Percentiles rank a stretch among this genome's conserved stretches.
These are phyloP conservation scores for Crucihimalaya himalaica DNA, from an alignment of 345 rosid genomes.

Conservation along the genomic window DNA sequence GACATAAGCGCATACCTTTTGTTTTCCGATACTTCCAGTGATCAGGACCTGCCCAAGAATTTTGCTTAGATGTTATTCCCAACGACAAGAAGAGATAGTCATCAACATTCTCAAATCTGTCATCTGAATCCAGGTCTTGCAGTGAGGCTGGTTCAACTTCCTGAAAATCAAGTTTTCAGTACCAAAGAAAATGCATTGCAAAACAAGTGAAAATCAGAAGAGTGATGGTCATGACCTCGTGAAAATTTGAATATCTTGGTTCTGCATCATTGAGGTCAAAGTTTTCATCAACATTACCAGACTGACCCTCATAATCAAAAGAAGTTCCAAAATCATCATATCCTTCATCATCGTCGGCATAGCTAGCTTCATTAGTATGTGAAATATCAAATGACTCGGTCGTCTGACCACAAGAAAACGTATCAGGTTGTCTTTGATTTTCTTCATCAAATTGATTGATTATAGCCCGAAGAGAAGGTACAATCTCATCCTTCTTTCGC, in stretches of 20 bases:
- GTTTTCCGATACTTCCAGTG: constrained; percentile 87
- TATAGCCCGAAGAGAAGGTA: constrained; percentile 67
- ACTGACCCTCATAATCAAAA: constrained; percentile 58
- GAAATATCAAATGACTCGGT: constrained; percentile 45
- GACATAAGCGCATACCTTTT: constrained; percentile 53
- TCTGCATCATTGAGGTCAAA: constrained; percentile 46
- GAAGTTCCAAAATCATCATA: constrained; percentile 53
- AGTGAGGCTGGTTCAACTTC: constrained; percentile 52
- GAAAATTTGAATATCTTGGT: constrained; percentile 52
- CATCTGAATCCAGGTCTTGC: constrained; percentile 50
- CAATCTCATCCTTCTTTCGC: constrained; percentile 68
- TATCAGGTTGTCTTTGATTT: constrained; percentile 59
- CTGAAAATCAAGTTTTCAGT: constrained; percentile 44
- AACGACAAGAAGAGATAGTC: constrained; percentile 61
- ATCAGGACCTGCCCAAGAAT: constrained; percentile 99
- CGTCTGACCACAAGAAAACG: constrained; percentile 49
- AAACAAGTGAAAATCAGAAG: constrained; percentile 8
- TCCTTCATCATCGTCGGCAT: constrained; percentile 53
- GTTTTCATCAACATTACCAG: constrained; percentile 48
- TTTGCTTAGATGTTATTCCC: constrained; percentile 72
- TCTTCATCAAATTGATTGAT: constrained; percentile 73
- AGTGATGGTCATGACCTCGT: constrained; percentile 53
- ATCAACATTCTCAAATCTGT: constrained; percentile 62
- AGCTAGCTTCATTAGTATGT: constrained; percentile 45
- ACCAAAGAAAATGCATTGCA: constrained; percentile 7